These are phyloP conservation scores for Xylariales sp. DNA, from an alignment of 2,329 filamentous ascomycete genomes.

Conservation along the genomic window DNA sequence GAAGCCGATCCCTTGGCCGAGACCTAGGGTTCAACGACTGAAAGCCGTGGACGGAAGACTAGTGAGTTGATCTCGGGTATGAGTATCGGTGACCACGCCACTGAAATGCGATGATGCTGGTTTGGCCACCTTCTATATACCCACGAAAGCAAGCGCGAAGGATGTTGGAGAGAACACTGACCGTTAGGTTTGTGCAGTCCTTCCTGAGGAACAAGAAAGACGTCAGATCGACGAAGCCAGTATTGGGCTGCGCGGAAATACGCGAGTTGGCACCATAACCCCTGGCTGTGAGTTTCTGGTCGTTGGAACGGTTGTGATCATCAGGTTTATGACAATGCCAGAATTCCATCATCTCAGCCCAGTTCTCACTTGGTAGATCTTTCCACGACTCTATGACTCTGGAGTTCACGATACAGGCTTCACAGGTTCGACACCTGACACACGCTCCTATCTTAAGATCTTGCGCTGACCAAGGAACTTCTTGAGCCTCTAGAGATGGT, in stretches of 20 bases:
- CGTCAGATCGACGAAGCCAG: slow-evolving; percentile 76
- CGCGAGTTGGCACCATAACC: slow-evolving; percentile 81
- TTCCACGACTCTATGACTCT: slow-evolving; percentile 63
- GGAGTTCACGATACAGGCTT: slow-evolving; percentile 30
- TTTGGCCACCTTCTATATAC: slow-evolving; percentile 62
- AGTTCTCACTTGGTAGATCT: slow-evolving; percentile 91
- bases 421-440: slow-evolving; percentile 40
- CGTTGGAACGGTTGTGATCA: slow-evolving; percentile 42
- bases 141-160: slow-evolving; percentile 23
- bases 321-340: slow-evolving; percentile 98
- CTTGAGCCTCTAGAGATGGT: slow-evolving; percentile 31
- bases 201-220: slow-evolving; percentile 66
- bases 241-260: slow-evolving; percentile 59
- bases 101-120: slow-evolving; percentile 37
- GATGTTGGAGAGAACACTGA: slow-evolving; percentile 25
- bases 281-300: slow-evolving; percentile 53
- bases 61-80: slow-evolving; percentile 48
- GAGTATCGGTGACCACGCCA: slow-evolving; percentile 66
- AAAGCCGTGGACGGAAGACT: slow-evolving; percentile 22
- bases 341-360: slow-evolving; percentile 99
- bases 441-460: slow-evolving; percentile 35
- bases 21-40: slow-evolving; percentile 31
- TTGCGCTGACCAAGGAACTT: slow-evolving; percentile 52
- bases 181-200: slow-evolving; percentile 53
- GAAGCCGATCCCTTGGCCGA: slow-evolving; percentile 35